Percentiles rank a stretch among this genome's conserved stretches.
Evolutionary conservation across 805 yeast genomes (phyloP).

Genomic region (Candida glaebosa): DNA sequence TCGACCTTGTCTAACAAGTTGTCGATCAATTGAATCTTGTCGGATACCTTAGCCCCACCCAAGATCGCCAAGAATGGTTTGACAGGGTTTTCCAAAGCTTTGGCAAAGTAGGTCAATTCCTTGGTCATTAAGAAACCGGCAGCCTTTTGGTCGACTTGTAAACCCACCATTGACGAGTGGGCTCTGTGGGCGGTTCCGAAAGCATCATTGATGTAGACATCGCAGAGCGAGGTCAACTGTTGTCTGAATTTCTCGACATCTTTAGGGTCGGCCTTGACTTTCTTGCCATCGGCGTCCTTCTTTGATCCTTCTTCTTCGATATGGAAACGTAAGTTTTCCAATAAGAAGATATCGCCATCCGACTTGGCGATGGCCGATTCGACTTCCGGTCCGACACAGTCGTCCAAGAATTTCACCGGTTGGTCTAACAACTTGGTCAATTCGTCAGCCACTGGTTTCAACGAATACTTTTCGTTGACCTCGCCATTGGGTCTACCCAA

Average conservation of each 20-base stretch:
- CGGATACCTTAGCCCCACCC: conserved; percentile 99
- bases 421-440: conserved; percentile 68
- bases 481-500: conserved; percentile 99
- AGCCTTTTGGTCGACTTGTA: conserved; percentile 93
- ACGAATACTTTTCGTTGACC: conserved; percentile 76
- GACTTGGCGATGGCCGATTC: conserved; percentile 72
- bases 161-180: conserved; percentile 98
- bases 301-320: conserved; percentile 94
- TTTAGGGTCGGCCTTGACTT: conserved; percentile 87
- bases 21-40: conserved; percentile 97
- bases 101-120: conserved; percentile 95
- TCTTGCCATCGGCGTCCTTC: conserved; percentile 81
- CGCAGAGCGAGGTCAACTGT: conserved; percentile 88
- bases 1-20: conserved; percentile 95
- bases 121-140: conserved; percentile 98
- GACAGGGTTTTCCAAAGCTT: conserved; percentile 96
- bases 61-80: conserved; percentile 98
- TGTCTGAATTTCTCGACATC: conserved; percentile 85
- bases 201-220: conserved; percentile 96
- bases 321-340: conserved; percentile 98
- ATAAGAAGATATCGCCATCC: conserved; percentile 79
- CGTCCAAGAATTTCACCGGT: conserved; percentile 77
- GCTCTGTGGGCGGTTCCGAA: conserved; percentile 99
- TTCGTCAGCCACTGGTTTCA: conserved; percentile 91
- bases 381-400: conserved; percentile 91